Conservation (phyloP, 2,329 filamentous ascomycete genomes). For the Colletotrichum tropicicola region DNA sequence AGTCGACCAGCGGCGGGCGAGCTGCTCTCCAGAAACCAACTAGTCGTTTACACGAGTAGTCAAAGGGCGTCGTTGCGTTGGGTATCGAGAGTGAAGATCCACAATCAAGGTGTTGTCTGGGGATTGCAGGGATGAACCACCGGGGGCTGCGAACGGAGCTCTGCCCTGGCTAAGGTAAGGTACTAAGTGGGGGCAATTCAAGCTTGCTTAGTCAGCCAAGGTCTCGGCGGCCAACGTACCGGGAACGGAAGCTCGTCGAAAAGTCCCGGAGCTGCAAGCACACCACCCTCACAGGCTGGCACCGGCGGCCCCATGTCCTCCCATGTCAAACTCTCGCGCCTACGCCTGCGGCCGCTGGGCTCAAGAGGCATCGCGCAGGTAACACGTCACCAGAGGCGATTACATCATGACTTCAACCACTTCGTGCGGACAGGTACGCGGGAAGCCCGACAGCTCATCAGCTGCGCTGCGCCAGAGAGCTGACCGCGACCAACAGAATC, state of each 20-base stretch:
- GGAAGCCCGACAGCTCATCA: background rate
- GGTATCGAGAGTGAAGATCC: too few relatives aligned
- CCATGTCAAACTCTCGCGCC: slow-evolving; percentile 27
- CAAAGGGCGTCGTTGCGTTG: too few relatives aligned
- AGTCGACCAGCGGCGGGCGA: too few relatives aligned
- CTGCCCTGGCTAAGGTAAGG: too few relatives aligned
- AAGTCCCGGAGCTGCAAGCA: background rate
- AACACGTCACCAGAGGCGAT: background rate
- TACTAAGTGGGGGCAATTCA: background rate
- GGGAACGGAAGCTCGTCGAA: background rate
- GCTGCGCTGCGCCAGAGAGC: background rate
- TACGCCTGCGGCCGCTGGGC: slow-evolving; percentile 8
- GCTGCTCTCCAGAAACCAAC: too few relatives aligned
- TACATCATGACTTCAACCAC: slow-evolving; percentile 23
- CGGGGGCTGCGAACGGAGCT: too few relatives aligned
- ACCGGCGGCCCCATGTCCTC: slow-evolving; percentile 28
- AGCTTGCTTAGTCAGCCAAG: slow-evolving; percentile 11
- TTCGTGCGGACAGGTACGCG: slow-evolving; percentile 24
- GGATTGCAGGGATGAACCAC: too few relatives aligned
- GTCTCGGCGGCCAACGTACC: background rate
- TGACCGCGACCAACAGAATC: background rate
- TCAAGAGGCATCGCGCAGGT: background rate
- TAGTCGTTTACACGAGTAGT: too few relatives aligned
- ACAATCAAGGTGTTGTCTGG: too few relatives aligned
- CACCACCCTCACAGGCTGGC: slow-evolving; percentile 6